Evolutionary conservation across 2,329 filamentous ascomycete species (phyloP).

Genomic region (Dothistroma pini): DNA sequence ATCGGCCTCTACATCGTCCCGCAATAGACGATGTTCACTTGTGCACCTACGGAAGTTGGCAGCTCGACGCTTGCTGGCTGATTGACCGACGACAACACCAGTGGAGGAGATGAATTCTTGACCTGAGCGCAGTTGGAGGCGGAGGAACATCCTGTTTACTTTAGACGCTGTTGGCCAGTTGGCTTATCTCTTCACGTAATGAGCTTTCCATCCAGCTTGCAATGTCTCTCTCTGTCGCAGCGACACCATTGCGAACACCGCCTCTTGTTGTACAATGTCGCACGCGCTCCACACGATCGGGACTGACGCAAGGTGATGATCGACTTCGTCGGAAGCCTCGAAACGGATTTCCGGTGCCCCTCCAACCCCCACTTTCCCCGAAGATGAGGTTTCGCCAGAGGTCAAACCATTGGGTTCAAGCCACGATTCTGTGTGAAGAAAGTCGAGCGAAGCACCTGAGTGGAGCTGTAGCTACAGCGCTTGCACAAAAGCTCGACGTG

Average conservation of each 20-base stretch:
- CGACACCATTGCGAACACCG: neutral
- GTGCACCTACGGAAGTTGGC: neutral
- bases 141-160: neutral
- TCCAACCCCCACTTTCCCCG: neutral
- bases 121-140: neutral
- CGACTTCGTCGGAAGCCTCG: neutral
- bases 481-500: neutral
- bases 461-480: neutral
- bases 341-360: neutral
- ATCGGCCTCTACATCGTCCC: constrained; percentile 12
- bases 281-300: neutral
- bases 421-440: neutral
- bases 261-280: neutral
- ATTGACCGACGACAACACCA: neutral
- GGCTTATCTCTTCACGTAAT: neutral
- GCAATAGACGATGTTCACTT: neutral
- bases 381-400: neutral
- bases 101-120: neutral
- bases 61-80: neutral
- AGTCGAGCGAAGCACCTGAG: neutral
- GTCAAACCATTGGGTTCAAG: neutral
- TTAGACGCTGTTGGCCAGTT: neutral
- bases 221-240: neutral
- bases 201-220: neutral
- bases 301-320: too few species aligned